Evolutionary conservation across 1,284 basidiomycete species (phyloP).

Genomic region (Vanrija sp.): DNA sequence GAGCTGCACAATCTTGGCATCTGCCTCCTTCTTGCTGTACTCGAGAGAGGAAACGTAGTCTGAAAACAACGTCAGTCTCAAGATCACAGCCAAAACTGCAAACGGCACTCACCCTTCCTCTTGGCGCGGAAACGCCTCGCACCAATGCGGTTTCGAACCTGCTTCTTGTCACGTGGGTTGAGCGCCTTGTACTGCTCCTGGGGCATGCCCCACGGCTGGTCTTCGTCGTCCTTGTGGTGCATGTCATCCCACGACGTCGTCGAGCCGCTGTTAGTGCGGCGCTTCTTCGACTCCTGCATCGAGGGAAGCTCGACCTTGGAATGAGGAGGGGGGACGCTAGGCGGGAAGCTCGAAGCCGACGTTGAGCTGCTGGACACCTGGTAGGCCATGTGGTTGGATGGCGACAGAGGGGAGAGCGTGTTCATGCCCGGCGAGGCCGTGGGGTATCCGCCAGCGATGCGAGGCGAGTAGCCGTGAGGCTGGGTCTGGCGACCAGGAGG

Average conservation of each 20-base stretch:
- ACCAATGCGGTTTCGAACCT: conserved; percentile 43
- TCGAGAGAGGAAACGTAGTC: conserved; percentile 17
- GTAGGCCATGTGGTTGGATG: conserved; percentile 13
- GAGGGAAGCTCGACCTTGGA: conserved; percentile 4
- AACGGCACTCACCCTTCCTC: conserved; percentile 37
- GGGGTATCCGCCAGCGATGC: conserved; percentile 16
- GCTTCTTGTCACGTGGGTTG: conserved; percentile 43
- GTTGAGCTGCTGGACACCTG: neutral
- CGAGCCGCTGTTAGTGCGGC: conserved; percentile 10
- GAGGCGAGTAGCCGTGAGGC: conserved; percentile 16
- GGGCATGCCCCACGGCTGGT: conserved; percentile 46
- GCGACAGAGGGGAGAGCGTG: conserved; percentile 16
- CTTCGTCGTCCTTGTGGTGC: conserved; percentile 16
- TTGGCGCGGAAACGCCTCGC: conserved; percentile 43
- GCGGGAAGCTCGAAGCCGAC: conserved; percentile 12
- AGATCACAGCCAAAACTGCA: neutral
- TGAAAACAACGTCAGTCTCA: conserved; percentile 1
- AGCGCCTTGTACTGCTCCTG: conserved; percentile 43
- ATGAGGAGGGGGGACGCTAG: conserved; percentile 9
- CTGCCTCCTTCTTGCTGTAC: conserved; percentile 13
- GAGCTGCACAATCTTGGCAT: conserved; percentile 24
- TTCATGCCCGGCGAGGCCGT: conserved; percentile 14
- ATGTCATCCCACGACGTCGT: conserved; percentile 9
- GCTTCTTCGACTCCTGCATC: conserved; percentile 3
- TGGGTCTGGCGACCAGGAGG: conserved; percentile 2